A percentile compares a stretch with the other conserved stretches of the same genome.
These are phyloP conservation scores for Tulasnella sp. DNA, from an alignment of 768 basidiomycete genomes.

Conservation along the genomic window DNA sequence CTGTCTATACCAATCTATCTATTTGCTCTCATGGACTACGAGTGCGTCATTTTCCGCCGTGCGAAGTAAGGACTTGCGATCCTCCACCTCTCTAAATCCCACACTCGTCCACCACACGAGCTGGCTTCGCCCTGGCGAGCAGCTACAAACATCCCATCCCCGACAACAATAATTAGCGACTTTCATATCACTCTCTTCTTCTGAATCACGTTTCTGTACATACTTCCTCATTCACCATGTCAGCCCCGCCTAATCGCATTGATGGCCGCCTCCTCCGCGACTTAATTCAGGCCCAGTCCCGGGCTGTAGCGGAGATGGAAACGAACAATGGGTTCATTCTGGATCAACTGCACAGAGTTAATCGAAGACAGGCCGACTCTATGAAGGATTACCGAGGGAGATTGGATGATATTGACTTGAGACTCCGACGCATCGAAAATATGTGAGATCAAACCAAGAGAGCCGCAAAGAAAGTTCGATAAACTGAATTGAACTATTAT, in stretches of 20 bases:
- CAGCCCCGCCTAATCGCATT: neutral
- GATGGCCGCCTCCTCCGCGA: neutral
- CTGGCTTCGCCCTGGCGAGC: neutral
- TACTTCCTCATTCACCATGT: neutral
- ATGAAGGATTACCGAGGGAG: neutral
- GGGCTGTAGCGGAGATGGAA: neutral
- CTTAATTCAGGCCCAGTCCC: neutral
- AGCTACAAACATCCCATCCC: neutral
- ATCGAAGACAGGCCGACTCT: neutral
- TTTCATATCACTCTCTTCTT: neutral
- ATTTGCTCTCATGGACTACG: neutral
- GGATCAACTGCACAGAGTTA: neutral
- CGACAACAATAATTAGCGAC: neutral
- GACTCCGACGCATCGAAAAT: neutral
- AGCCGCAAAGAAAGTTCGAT: neutral
- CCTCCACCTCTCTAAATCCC: neutral
- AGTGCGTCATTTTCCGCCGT: too few species aligned
- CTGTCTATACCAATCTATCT: neutral
- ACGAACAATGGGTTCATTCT: neutral
- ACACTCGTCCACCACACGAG: neutral
- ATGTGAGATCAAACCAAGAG: neutral
- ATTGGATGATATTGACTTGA: neutral
- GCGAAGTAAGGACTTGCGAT: neutral
- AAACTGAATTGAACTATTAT: neutral
- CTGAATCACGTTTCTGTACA: neutral